Conservation (phyloP, 2,329 filamentous ascomycete species). For the Bipolaris victoriae region DNA sequence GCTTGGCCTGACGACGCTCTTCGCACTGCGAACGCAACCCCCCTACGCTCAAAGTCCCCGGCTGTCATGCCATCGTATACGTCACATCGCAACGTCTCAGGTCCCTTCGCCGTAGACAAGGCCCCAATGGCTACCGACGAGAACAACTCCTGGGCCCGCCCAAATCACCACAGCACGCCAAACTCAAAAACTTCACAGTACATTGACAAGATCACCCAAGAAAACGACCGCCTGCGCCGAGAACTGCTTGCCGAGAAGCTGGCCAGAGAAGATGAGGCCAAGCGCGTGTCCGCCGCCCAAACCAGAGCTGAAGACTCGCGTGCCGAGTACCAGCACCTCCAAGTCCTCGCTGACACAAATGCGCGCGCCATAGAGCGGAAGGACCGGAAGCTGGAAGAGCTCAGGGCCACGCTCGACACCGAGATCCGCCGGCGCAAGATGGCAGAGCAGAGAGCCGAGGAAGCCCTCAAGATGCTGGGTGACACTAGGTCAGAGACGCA, state of each 20-base stretch:
- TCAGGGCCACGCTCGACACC: slow-evolving; percentile 67
- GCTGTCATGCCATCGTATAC: slow-evolving; percentile 39
- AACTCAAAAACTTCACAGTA: slow-evolving; percentile 48
- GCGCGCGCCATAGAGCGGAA: slow-evolving; percentile 73
- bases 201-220: slow-evolving; percentile 80
- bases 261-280: slow-evolving; percentile 71
- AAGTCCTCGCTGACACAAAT: slow-evolving; percentile 73
- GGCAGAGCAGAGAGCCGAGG: slow-evolving; percentile 65
- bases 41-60: slow-evolving; percentile 17
- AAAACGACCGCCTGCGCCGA: slow-evolving; percentile 78
- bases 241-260: slow-evolving; percentile 59
- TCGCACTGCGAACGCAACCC: slow-evolving; percentile 22
- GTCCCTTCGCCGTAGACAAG: slow-evolving; percentile 42
- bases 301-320: slow-evolving; percentile 73
- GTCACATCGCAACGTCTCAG: slow-evolving; percentile 38
- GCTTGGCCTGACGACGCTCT: slow-evolving; percentile 23
- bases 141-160: slow-evolving; percentile 35
- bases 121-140: slow-evolving; percentile 31
- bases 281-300: slow-evolving; percentile 69
- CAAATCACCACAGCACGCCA: slow-evolving; percentile 38
- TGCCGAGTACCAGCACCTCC: slow-evolving; percentile 71
- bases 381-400: slow-evolving; percentile 74
- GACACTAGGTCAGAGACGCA: slow-evolving; percentile 65
- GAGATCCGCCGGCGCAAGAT: slow-evolving; percentile 68
- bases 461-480: slow-evolving; percentile 69